phyloP scores from a whole-genome alignment of 768 basidiomycete genomes.

The Coprinellus micaceus region DNA sequence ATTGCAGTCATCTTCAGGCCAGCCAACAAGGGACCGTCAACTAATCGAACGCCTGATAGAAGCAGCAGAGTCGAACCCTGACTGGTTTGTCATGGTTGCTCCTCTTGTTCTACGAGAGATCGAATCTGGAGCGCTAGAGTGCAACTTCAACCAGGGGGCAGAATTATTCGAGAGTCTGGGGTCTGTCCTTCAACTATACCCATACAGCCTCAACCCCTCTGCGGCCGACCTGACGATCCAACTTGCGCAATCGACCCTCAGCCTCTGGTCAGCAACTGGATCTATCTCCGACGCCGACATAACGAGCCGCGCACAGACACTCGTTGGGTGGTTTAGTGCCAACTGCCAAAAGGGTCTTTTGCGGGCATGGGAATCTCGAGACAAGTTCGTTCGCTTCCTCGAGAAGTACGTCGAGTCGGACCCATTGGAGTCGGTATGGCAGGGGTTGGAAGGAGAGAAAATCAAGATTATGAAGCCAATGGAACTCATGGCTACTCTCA shows the following conservation, averaged over 20 bases:
- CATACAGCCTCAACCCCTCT: slow-evolving; percentile 48
- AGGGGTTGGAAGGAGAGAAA: neutral
- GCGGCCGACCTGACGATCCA: slow-evolving; percentile 54
- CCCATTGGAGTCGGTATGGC: slow-evolving; percentile 34
- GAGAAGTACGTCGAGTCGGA: slow-evolving; percentile 61
- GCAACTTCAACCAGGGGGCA: slow-evolving; percentile 50
- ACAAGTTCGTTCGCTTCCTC: slow-evolving; percentile 61
- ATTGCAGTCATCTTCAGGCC: slow-evolving; percentile 54
- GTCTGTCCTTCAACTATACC: slow-evolving; percentile 49
- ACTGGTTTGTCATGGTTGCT: slow-evolving; percentile 58
- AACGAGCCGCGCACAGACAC: slow-evolving; percentile 82
- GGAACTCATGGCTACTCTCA: slow-evolving; percentile 28
- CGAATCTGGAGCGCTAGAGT: slow-evolving; percentile 48
- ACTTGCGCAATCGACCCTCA: slow-evolving; percentile 61
- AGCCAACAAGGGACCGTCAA: slow-evolving; percentile 60
- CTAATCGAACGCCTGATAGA: slow-evolving; percentile 50
- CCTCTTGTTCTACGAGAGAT: slow-evolving; percentile 54
- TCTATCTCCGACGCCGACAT: slow-evolving; percentile 75
- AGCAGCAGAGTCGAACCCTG: slow-evolving; percentile 37
- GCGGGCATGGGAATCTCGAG: slow-evolving; percentile 39
- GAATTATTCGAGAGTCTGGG: slow-evolving; percentile 52
- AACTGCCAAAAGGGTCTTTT: slow-evolving; percentile 15
- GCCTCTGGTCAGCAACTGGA: slow-evolving; percentile 45
- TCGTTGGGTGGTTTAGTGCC: slow-evolving; percentile 45
- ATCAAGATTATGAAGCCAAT: neutral